phyloP scores from a whole-genome alignment of 495 filamentous ascomycete species.

The Penicillium parvum region DNA sequence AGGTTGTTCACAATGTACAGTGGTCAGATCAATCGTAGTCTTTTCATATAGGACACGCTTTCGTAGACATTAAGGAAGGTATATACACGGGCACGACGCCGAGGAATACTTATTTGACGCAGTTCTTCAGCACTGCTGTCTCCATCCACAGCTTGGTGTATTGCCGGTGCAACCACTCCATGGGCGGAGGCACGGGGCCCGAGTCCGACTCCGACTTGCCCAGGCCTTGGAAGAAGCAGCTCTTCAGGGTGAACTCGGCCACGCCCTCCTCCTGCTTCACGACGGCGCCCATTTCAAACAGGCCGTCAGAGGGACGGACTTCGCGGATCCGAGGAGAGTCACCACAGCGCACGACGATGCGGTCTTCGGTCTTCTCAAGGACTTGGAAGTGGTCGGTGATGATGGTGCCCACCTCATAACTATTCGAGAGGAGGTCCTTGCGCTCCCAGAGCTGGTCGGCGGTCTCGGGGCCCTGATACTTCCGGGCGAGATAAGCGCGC shows the following conservation, averaged over 20 bases:
- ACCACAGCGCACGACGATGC: conserved; percentile 62
- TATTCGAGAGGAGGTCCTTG: conserved; percentile 46
- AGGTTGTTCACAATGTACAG: no score
- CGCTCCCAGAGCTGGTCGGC: conserved; percentile 59
- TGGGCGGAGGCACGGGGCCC: conserved; percentile 50
- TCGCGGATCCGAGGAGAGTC: conserved; percentile 56
- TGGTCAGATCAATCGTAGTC: no score
- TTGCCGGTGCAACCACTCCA: conserved; percentile 56
- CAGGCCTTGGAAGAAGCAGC: conserved; percentile 56
- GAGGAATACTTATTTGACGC: conserved; percentile 4
- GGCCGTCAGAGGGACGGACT: conserved; percentile 58
- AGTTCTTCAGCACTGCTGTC: conserved; percentile 42
- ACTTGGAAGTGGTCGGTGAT: conserved; percentile 79
- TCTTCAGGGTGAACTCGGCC: conserved; percentile 65
- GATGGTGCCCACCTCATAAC: conserved; percentile 58
- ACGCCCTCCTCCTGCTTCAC: conserved; percentile 56
- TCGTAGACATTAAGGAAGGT: conserved; percentile 9
- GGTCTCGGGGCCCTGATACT: conserved; percentile 59
- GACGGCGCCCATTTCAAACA: conserved; percentile 63
- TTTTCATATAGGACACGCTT: no score
- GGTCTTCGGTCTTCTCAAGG: conserved; percentile 56
- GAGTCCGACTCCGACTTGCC: conserved; percentile 37
- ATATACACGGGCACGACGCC: conserved; percentile 13
- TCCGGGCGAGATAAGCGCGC: conserved; percentile 55
- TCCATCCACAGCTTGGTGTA: conserved; percentile 63